phyloP scores from a whole-genome alignment of 225 moss, liverwort and hornwort species.

The Marchantia polymorpha region DNA sequence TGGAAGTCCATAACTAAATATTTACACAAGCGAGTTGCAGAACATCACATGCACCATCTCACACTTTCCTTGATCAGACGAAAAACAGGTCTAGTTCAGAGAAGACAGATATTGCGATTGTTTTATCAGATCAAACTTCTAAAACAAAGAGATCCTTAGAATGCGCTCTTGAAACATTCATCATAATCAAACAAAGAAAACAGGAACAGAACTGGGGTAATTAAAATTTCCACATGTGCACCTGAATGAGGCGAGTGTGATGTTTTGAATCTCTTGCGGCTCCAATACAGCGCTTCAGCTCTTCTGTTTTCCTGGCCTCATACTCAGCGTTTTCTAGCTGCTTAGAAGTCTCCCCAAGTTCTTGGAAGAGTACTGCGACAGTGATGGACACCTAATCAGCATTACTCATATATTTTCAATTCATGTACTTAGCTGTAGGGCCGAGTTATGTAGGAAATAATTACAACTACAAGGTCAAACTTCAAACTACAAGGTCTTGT shows the following conservation, averaged over 20 bases:
- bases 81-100: neutral
- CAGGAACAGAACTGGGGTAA: too few species aligned
- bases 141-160: too few species aligned
- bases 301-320: constrained; percentile 34
- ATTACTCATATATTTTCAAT: too few species aligned
- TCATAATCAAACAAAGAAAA: too few species aligned
- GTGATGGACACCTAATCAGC: neutral
- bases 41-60: too few species aligned
- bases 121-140: too few species aligned
- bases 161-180: too few species aligned
- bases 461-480: too few species aligned
- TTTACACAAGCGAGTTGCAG: neutral
- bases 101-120: too few species aligned
- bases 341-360: constrained; percentile 44
- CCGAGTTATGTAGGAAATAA: too few species aligned
- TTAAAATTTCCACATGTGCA: neutral
- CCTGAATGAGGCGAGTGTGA: constrained; percentile 37
- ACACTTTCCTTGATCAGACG: neutral
- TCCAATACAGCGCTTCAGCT: constrained; percentile 31
- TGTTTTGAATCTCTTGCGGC: constrained; percentile 29
- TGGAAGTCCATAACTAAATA: neutral
- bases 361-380: constrained; percentile 34
- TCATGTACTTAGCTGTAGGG: too few species aligned
- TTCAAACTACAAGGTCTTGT: too few species aligned
- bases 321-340: constrained; percentile 39